Evolutionary conservation across 163 green algal species (phyloP).

Genomic region (Trebouxiophyceae sp.): DNA sequence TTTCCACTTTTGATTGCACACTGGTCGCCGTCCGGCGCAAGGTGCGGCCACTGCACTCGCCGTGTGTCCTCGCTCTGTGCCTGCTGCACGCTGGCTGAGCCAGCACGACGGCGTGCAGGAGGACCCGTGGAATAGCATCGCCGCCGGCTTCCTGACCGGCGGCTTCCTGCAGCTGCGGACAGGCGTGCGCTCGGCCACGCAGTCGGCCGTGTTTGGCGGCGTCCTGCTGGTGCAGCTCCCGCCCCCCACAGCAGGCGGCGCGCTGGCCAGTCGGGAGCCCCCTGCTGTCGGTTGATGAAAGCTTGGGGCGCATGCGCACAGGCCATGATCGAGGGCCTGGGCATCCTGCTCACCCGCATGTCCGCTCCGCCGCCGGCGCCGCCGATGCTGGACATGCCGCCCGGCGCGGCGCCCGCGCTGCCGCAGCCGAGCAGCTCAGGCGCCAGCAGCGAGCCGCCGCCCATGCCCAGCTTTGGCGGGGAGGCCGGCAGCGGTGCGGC

Average conservation of each 20-base stretch:
- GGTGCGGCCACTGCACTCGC: slow-evolving; percentile 1
- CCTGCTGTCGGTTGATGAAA: no score
- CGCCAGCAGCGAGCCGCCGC: neutral
- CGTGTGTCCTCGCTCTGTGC: no score
- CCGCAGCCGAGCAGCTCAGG: slow-evolving; percentile 2
- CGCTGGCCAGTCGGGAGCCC: no score
- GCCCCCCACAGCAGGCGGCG: no score
- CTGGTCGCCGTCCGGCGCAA: slow-evolving; percentile 71
- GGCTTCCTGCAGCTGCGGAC: slow-evolving; percentile 90
- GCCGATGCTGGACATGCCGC: slow-evolving; percentile 47
- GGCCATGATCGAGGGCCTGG: slow-evolving; percentile 94
- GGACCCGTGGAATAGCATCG: slow-evolving; percentile 98
- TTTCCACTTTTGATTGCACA: slow-evolving; percentile 96
- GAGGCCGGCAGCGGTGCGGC: neutral
- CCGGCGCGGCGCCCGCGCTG: slow-evolving; percentile 12
- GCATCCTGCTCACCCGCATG: slow-evolving; percentile 86
- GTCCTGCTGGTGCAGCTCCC: slow-evolving; percentile 68
- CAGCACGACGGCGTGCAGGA: slow-evolving; percentile 47
- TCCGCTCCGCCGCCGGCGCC: slow-evolving; percentile 75
- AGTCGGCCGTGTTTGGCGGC: slow-evolving; percentile 86
- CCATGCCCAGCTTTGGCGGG: neutral
- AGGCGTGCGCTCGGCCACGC: slow-evolving; percentile 60
- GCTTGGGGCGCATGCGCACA: slow-evolving; percentile 29
- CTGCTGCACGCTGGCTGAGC: no score
- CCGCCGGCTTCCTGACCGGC: slow-evolving; percentile 82